These are phyloP conservation scores for Colletotrichum echinochloae DNA, from an alignment of 2,329 filamentous ascomycete genomes.

Conservation along the genomic window DNA sequence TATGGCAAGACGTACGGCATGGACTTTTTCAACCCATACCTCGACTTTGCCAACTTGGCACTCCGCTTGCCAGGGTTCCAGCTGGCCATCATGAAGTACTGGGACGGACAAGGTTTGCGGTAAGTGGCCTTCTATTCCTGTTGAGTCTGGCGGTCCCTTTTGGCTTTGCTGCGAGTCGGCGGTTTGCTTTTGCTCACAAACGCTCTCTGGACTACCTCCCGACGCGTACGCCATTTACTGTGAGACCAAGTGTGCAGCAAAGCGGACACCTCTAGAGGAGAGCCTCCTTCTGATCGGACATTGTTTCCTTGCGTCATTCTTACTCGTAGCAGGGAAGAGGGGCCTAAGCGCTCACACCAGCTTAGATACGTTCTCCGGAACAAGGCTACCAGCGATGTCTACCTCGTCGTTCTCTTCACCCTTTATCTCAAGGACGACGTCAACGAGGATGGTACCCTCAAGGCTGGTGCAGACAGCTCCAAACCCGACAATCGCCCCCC, in stretches of 20 bases:
- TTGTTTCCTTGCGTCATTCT: conserved; percentile 42
- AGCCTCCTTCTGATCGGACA: neutral
- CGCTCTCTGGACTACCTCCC: neutral
- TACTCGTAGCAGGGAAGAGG: conserved; percentile 44
- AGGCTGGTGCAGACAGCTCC: conserved; percentile 53
- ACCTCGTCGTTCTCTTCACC: conserved; percentile 85
- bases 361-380: conserved; percentile 95
- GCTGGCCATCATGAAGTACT: conserved; percentile 80
- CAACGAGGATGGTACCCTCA: conserved; percentile 68
- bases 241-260: conserved; percentile 4
- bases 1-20: conserved; percentile 64
- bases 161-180: conserved; percentile 20
- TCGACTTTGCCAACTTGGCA: conserved; percentile 84
- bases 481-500: conserved; percentile 41
- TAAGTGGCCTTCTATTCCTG: conserved; percentile 58
- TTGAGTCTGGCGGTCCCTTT: conserved; percentile 22
- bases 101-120: conserved; percentile 83
- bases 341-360: conserved; percentile 77
- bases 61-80: conserved; percentile 79
- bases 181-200: neutral
- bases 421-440: conserved; percentile 77
- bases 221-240: conserved; percentile 11
- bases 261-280: neutral
- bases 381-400: conserved; percentile 76
- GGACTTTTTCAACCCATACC: conserved; percentile 90